Conservation (phyloP, 345 rosid genomes). For the Anacardium occidentale region DNA sequence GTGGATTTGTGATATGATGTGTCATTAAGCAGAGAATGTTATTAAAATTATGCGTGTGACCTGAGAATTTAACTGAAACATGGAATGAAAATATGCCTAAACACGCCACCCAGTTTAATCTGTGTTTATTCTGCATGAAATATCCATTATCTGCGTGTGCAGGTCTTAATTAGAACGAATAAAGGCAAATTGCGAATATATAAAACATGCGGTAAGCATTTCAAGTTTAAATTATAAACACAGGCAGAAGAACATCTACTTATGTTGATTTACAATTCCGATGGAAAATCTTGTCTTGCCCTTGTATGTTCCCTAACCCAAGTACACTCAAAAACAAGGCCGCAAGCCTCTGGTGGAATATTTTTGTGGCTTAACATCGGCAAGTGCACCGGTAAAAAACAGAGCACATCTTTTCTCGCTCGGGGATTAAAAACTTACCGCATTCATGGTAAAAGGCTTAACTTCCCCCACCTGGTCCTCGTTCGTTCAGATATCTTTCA, state of each 20-base stretch:
- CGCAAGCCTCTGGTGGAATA: not conserved
- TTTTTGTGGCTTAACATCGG: not conserved
- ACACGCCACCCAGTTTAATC: not conserved
- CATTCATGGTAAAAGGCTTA: not conserved
- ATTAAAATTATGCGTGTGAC: too few species aligned
- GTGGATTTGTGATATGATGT: not conserved
- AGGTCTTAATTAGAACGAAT: not conserved
- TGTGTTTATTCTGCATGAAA: not conserved
- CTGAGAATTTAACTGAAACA: too few species aligned
- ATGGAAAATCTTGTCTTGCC: not conserved
- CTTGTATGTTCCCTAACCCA: not conserved
- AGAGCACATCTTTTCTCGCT: not conserved
- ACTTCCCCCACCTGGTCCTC: slow-evolving; percentile 17
- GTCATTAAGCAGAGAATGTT: not conserved
- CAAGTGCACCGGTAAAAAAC: slow-evolving; percentile 9
- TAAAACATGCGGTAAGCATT: not conserved
- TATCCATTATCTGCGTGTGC: too few species aligned
- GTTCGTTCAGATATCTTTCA: slow-evolving; percentile 69
- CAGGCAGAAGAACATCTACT: slow-evolving; percentile 13
- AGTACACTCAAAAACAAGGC: slow-evolving; percentile 4
- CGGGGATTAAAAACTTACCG: not conserved
- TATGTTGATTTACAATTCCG: slow-evolving; percentile 14
- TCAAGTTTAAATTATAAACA: too few species aligned
- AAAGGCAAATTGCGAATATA: not conserved
- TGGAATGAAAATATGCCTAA: too few species aligned